Evolutionary conservation across 768 basidiomycete species (phyloP), one percentile per base, ranked within the genome.

Genomic region (Hericium coralloides): DNA sequence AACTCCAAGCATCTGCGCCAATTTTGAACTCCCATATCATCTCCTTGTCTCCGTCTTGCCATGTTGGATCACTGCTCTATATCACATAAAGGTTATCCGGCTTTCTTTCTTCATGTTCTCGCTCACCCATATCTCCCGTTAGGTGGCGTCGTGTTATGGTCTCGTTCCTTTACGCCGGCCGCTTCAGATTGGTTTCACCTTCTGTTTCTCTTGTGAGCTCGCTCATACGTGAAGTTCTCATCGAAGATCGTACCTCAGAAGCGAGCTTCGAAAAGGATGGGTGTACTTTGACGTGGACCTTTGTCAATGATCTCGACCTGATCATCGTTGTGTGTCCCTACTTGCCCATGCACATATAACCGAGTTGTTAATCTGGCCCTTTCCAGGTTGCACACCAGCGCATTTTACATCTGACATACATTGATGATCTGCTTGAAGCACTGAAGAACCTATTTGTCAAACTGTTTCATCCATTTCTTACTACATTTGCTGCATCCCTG

Each of bases 11-110:
- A 31, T 31, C 31, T 31, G 31, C 7, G 31, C 31, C 31, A 31
- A 31, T 31, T 31, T 31, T 31, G 6, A 31, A 31, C 6, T 31
- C 31, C 31, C 31, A 6, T 31, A 31, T 31, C 31, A 31, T 31
- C 7, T 31, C 31, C 31, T 31, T 31, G 31, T 31, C 31, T 31
- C 31, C 10, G 7, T 31, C 31, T 31, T 41, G 57, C 59, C 56
- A 97, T 97, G 93, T 82, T 97, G 58, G 95, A 98, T 73, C 90
- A 94, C 71, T 92, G 93, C 70, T 94, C 92, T 26, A 95, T 98
- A 66, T 92, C 92, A 9, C 92, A 94, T 71, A 91, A 91, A 80
- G 92, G 93, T 87, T 51, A 7, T 31, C 31, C 31, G 31, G 10
- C 7, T 38, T 55, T 49, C 12, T 43, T 23, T 38, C 39, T 7